phyloP scores from a whole-genome alignment of 2,329 filamentous ascomycete genomes.

The Phialocephala subalpina region DNA sequence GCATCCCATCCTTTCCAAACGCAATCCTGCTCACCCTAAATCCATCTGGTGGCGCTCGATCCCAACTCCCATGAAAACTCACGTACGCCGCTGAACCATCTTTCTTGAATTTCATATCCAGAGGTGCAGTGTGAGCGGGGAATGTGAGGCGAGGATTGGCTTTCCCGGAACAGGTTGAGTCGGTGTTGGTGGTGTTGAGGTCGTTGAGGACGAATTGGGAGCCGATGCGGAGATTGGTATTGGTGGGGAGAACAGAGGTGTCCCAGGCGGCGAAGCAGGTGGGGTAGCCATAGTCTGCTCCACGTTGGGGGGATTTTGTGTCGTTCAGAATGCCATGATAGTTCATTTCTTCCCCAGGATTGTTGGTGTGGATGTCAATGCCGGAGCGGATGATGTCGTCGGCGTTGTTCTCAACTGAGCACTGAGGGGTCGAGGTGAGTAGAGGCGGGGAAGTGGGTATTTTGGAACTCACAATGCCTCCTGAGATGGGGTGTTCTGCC shows the following conservation, averaged over 20 bases:
- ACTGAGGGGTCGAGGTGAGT: background rate
- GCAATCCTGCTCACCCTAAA: conserved; percentile 54
- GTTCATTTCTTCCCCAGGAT: conserved; percentile 31
- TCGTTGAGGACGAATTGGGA: conserved; percentile 17
- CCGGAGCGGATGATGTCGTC: conserved; percentile 21
- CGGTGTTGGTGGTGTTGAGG: conserved; percentile 8
- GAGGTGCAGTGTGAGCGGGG: conserved; percentile 26
- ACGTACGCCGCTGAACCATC: conserved; percentile 25
- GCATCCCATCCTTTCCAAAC: conserved; percentile 52
- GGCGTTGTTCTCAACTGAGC: conserved; percentile 11
- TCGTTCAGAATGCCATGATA: conserved; percentile 27
- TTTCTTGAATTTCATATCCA: conserved; percentile 29
- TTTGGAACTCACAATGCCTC: conserved; percentile 19
- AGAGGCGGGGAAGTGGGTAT: background rate
- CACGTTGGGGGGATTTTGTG: conserved; percentile 5
- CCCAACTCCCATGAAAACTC: conserved; percentile 32
- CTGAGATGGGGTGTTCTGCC: conserved; percentile 19
- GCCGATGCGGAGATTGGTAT: conserved; percentile 17
- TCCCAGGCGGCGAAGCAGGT: conserved; percentile 26
- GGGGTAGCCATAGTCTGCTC: conserved; percentile 31
- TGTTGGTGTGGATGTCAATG: conserved; percentile 27
- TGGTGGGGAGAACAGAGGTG: conserved; percentile 10
- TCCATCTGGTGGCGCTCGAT: conserved; percentile 57
- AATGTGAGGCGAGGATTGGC: conserved; percentile 23
- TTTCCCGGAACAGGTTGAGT: conserved; percentile 18